Conservation (phyloP, 2,329 filamentous ascomycete genomes). For the Furcasterigmium sp. region DNA sequence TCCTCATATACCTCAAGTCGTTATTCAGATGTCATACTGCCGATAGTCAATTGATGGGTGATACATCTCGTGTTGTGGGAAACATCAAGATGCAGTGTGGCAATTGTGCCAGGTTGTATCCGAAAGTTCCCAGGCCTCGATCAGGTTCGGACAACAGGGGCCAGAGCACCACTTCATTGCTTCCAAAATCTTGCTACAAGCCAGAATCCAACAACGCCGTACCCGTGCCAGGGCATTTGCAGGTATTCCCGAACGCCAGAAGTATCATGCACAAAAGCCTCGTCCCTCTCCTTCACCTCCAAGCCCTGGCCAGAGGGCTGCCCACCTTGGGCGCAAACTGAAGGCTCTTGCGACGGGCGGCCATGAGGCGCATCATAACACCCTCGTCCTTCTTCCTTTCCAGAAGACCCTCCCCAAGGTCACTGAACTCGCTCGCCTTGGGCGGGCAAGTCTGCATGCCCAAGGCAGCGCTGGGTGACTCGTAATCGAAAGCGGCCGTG, state of each 20-base stretch:
- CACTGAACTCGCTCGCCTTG: slow-evolving; percentile 32
- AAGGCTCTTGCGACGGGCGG: slow-evolving; percentile 69
- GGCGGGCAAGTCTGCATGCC: slow-evolving; percentile 51
- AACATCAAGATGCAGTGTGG: no score
- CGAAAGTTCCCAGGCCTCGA: no score
- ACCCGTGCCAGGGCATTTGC: not conserved
- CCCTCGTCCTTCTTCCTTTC: slow-evolving; percentile 47
- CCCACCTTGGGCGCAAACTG: slow-evolving; percentile 72
- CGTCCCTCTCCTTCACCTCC: slow-evolving; percentile 25
- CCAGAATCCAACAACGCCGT: not conserved
- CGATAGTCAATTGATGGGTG: no score
- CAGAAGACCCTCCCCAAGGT: slow-evolving; percentile 40
- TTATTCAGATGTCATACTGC: no score
- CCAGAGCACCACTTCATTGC: not conserved
- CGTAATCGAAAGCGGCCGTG: slow-evolving; percentile 23
- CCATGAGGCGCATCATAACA: slow-evolving; percentile 60
- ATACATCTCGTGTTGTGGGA: no score
- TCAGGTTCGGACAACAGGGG: not conserved
- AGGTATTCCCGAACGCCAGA: slow-evolving; percentile 1
- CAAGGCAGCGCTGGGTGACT: slow-evolving; percentile 31
- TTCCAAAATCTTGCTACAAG: not conserved
- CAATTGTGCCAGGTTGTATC: no score
- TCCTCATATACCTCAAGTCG: no score
- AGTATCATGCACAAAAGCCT: not conserved
- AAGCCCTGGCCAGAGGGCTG: slow-evolving; percentile 62